A percentile compares a stretch with the other conserved stretches of the same genome.
These are phyloP conservation scores for Trifolium subterraneum DNA, from an alignment of 306 rosid species.

Conservation along the genomic window DNA sequence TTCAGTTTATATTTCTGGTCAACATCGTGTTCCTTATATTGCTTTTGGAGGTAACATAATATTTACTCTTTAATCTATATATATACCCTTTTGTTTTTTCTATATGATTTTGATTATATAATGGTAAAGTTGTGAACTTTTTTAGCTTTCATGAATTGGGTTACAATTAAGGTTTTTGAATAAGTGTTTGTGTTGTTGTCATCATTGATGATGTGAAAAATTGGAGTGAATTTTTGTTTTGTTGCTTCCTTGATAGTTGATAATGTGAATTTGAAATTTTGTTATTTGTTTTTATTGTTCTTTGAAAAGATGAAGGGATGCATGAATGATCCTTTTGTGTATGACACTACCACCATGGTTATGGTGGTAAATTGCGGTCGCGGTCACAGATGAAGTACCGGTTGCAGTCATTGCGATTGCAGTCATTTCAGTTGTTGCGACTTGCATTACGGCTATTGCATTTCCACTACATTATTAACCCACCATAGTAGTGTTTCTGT, in stretches of 20 bases:
- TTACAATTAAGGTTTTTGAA: neutral
- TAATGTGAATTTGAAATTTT: neutral
- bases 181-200: neutral
- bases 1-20: slow-evolving; percentile 69
- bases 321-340: slow-evolving; percentile 13
- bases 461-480: too few relatives aligned
- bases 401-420: too few relatives aligned
- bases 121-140: neutral
- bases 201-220: neutral
- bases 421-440: too few relatives aligned
- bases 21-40: slow-evolving; percentile 89
- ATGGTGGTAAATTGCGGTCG: too few relatives aligned
- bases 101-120: slow-evolving; percentile 7
- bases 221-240: neutral
- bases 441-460: too few relatives aligned
- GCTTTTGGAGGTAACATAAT: slow-evolving; percentile 70
- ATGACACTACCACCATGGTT: neutral
- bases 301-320: neutral
- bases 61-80: neutral
- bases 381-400: too few relatives aligned
- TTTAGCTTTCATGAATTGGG: neutral
- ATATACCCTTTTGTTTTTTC: slow-evolving; percentile 19
- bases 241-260: slow-evolving; percentile 16
- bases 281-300: neutral
- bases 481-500: too few relatives aligned